A percentile compares a stretch with the other conserved stretches of the same genome.
These are phyloP conservation scores for Houttuynia cordata DNA, from an alignment of 164 flowering plant species.

Conservation along the genomic window DNA sequence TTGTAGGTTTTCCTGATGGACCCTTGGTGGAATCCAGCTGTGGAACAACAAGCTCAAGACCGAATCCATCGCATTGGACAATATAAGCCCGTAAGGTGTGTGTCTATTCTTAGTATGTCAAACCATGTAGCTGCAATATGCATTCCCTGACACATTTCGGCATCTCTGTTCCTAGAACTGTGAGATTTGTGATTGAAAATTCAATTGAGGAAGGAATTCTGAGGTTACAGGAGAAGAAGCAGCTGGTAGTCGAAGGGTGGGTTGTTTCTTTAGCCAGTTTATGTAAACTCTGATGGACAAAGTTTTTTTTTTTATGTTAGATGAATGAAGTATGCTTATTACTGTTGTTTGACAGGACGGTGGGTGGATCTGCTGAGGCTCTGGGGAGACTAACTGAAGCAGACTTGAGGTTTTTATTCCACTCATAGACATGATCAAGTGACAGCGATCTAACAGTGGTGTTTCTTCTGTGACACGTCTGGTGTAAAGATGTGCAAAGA, in stretches of 20 bases:
- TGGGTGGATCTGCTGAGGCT: slow-evolving; percentile 79
- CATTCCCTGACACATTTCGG: neutral
- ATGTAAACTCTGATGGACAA: neutral
- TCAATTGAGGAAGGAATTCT: slow-evolving; percentile 89
- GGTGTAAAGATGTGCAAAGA: too few relatives aligned
- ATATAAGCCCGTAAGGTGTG: slow-evolving; percentile 80
- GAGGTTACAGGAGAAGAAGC: slow-evolving; percentile 88
- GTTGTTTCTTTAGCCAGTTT: slow-evolving; percentile 1
- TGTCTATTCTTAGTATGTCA: neutral
- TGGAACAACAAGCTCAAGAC: slow-evolving; percentile 93
- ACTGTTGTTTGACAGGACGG: slow-evolving; percentile 39
- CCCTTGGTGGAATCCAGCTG: slow-evolving; percentile 99
- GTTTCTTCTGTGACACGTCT: too few relatives aligned
- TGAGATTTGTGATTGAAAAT: slow-evolving; percentile 76
- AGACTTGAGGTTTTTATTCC: slow-evolving; percentile 67
- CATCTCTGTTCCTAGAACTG: slow-evolving; percentile 30
- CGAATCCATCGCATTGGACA: slow-evolving; percentile 95
- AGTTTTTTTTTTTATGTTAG: too few relatives aligned
- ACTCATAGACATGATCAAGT: slow-evolving; percentile 15
- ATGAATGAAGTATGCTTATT: neutral
- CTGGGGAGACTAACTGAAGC: slow-evolving; percentile 58
- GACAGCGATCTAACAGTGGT: too few relatives aligned
- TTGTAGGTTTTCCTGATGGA: slow-evolving; percentile 91
- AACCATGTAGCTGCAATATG: neutral
- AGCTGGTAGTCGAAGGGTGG: slow-evolving; percentile 91